Evolutionary conservation across 768 basidiomycete species (phyloP), one percentile per base, ranked within the genome.

Genomic region (Lenzites betulinus): DNA sequence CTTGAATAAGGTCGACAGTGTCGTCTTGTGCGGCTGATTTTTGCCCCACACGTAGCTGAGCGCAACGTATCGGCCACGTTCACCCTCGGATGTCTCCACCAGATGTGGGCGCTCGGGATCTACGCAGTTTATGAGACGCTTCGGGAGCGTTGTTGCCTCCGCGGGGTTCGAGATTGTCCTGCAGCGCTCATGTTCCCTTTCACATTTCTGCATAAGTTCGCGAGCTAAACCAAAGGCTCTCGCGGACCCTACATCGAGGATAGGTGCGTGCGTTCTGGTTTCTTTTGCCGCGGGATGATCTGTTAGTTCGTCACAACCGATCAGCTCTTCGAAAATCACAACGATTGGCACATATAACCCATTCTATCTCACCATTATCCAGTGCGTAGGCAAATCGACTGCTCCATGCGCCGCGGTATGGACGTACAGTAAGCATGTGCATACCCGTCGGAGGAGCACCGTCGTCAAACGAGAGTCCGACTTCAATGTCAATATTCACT

Each of bases 21-120:
- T 58, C 23, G 56, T 58, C 22, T 33, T 13, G 26, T 48, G 30
- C 2, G 51, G n/a, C 35, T 53, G 44, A 7, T 18, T 13, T 26
- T 36, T 51, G 7, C 55, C 61, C 51, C 61, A 52, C 12, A 58
- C 55, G 42, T 62, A 62, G 39, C 61, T 62, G 38, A 62, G 51
- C 11, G 54, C 46, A 3, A 50, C 23, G 33, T 62, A 62, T 11
- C 28, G 51, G 7, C 43, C 61, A 2, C 23, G 33, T 25, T 52
- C 44, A 3, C 55, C 61, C 12, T 28, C 25, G 25, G 48, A n/a
- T n/a, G n/a, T 15, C 38, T 6, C 11, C 12, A 35, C 46, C 2
- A 62, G 42, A 1, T 13, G 33, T 16, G 55, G 56, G 20, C 43
- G 51, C 1, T n/a, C 2, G 6, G 61, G 61, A 13, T 62, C 55